A percentile compares a stretch with the other conserved stretches of the same genome.
These are phyloP conservation scores for Ceratopteris richardii DNA, from an alignment of 75 land plant species.

Conservation along the genomic window DNA sequence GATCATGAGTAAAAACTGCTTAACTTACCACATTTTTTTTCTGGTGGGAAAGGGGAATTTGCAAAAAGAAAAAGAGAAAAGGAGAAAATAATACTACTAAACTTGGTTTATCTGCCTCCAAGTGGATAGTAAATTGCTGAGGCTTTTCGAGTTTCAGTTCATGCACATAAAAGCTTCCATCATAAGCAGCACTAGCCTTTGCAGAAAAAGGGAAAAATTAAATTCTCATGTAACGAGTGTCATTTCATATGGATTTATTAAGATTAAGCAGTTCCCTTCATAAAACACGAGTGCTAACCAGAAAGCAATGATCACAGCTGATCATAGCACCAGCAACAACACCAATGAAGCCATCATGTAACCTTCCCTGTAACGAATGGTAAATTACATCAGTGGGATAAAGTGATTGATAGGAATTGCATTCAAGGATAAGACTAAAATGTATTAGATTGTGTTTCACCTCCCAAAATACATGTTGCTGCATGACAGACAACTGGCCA, in stretches of 20 bases:
- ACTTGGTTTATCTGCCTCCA: background rate
- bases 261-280: too few species aligned
- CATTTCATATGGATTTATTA: too few species aligned
- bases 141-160: slow-evolving; percentile 8
- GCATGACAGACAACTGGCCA: slow-evolving; percentile 22
- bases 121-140: too few species aligned
- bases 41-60: too few species aligned
- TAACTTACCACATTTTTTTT: too few species aligned
- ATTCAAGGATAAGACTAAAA: too few species aligned
- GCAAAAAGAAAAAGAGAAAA: too few species aligned
- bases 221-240: too few species aligned
- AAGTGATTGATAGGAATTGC: too few species aligned
- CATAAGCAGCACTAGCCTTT: slow-evolving; percentile 30
- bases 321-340: slow-evolving; percentile 18
- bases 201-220: background rate
- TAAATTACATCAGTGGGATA: background rate
- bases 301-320: slow-evolving; percentile 23
- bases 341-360: slow-evolving; percentile 32
- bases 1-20: too few species aligned
- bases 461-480: slow-evolving; percentile 32
- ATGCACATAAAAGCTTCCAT: slow-evolving; percentile 32
- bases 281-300: too few species aligned
- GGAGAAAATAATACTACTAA: too few species aligned
- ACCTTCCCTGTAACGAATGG: slow-evolving; percentile 16
- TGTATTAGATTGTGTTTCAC: slow-evolving; percentile 2